phyloP scores from a whole-genome alignment of 306 rosid species.

The Crotalaria pallida region DNA sequence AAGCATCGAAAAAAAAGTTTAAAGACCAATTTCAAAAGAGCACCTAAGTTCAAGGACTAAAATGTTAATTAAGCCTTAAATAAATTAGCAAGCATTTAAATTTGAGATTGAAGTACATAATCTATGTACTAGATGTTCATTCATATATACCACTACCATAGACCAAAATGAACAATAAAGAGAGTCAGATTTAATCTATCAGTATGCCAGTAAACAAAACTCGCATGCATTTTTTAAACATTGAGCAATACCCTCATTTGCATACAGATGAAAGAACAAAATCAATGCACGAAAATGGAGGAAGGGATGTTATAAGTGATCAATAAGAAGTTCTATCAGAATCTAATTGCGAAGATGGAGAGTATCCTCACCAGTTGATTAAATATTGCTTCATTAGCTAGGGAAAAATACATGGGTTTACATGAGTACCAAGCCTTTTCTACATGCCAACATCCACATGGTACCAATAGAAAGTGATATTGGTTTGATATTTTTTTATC shows the following conservation, averaged over 20 bases:
- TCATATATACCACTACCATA: neutral
- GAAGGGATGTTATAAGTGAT: neutral
- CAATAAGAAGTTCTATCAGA: neutral
- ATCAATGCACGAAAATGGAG: neutral
- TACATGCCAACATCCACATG: neutral
- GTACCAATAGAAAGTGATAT: neutral
- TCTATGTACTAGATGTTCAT: neutral
- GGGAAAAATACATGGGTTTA: neutral
- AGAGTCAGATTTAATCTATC: neutral
- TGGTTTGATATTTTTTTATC: neutral
- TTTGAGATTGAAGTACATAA: neutral
- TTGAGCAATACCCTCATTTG: neutral
- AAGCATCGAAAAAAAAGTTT: no score
- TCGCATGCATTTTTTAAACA: neutral
- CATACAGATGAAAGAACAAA: neutral
- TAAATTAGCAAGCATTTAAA: neutral
- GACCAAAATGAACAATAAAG: conserved; percentile 3
- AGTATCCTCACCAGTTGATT: neutral
- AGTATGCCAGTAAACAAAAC: neutral
- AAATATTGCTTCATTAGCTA: neutral
- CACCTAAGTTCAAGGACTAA: no score
- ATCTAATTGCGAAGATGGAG: neutral
- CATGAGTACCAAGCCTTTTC: neutral
- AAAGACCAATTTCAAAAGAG: no score
- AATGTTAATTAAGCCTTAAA: no score